Evolutionary conservation across 305 asterid genomes (phyloP), one percentile per base, ranked within the genome.

Genomic region (Salvia sclarea): DNA sequence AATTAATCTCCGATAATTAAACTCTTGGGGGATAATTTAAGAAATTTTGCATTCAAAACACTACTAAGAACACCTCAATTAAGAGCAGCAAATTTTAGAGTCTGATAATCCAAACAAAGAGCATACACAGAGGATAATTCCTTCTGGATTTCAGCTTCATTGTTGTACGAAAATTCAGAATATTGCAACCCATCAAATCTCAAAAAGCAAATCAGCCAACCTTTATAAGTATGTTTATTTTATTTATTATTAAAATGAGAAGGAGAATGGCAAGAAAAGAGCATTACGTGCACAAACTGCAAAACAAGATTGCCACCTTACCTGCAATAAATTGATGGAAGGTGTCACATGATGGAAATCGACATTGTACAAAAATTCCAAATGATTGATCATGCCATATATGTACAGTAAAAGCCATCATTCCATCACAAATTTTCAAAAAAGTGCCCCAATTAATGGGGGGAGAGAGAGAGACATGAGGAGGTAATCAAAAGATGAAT

Each of bases 261-360:
- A 11, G 1, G 8, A 21, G 52, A 35, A 5, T 37, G 13, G 33
- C 33, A 28, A 37, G 41, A 60, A 44, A 61, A 68, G 54, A 22
- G 12, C 30, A 35, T 61, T 77, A 68, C 69, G 75, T 77, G 72
- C 72, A 68, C 66, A 68, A 30, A 31, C 59, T 66, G 72, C 61
- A 77, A 67, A 54, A 61, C 18, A 25, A 67, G 70, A 71, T 54
- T 71, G 59, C 59, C 52, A 49, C 69, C 73, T 41, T 58, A 64
- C 76, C 58, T 30, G 64, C 53, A 44, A 61, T 66, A 52, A 66
- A 68, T 60, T 78, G 76, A 52, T 77, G 41, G 73, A 68, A 68
- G 53, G 18, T 43, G 82, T 69, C 72, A 66, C 43, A 66, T 49
- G 75, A 74, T 61, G 56, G 64, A 73, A 16, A 33, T 73, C 68